A percentile compares a stretch with the other conserved stretches of the same genome.
phyloP scores from a whole-genome alignment of 1,284 basidiomycete genomes.

The Leccinum solheimii region DNA sequence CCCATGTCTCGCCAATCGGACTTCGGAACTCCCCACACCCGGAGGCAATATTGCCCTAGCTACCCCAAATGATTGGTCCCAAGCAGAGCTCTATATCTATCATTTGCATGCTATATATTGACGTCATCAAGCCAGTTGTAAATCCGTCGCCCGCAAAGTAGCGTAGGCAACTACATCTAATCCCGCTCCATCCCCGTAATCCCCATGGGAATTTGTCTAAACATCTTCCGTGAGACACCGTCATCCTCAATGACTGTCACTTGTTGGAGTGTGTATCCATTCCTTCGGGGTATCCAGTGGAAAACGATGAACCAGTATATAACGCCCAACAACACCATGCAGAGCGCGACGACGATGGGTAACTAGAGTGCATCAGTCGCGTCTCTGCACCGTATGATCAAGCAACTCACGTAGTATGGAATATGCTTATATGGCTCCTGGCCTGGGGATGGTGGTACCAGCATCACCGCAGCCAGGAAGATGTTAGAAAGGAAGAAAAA shows the following conservation, averaged over 20 bases:
- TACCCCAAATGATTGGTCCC: not conserved
- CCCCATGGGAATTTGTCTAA: conserved; percentile 26
- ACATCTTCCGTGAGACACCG: conserved; percentile 47
- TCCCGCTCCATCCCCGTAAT: not conserved
- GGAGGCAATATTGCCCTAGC: not conserved
- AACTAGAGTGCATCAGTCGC: conserved; percentile 37
- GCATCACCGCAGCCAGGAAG: conserved; percentile 57
- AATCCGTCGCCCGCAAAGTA: not conserved
- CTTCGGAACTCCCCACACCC: conserved; percentile 5
- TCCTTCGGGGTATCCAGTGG: conserved; percentile 51
- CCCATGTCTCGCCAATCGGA: conserved; percentile 10
- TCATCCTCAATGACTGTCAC: conserved; percentile 54
- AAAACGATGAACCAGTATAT: conserved; percentile 62
- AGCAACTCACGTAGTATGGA: conserved; percentile 61
- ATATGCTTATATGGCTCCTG: conserved; percentile 54
- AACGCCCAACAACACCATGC: conserved; percentile 51
- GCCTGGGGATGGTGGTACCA: conserved; percentile 56
- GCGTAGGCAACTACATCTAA: not conserved
- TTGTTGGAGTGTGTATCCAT: conserved; percentile 52
- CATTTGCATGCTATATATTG: not conserved
- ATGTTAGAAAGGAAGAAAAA: conserved; percentile 65
- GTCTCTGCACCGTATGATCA: not conserved
- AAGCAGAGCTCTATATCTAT: not conserved
- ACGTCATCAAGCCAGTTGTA: not conserved
- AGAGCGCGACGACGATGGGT: conserved; percentile 52